Percentiles rank a stretch among this genome's conserved stretches.
Evolutionary conservation across 2,329 filamentous ascomycete genomes (phyloP).

Genomic region (Stachybotrys chartarum): DNA sequence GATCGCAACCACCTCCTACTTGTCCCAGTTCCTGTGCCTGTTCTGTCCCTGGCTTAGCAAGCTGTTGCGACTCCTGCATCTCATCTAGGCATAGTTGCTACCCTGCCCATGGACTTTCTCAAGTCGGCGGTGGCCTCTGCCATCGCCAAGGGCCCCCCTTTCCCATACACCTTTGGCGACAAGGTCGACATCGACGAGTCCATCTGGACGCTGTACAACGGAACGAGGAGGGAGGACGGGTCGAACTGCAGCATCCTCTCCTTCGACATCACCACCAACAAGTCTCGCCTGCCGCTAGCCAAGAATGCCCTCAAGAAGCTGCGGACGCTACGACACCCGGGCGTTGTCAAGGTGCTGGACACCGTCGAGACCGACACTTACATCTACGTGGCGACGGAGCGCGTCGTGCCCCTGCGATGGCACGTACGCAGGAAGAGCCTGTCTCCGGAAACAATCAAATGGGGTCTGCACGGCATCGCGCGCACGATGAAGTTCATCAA

Average conservation of each 20-base stretch:
- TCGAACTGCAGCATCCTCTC: constrained; percentile 95
- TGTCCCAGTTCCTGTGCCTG: background rate
- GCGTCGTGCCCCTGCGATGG: constrained; percentile 81
- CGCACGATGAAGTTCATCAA: constrained; percentile 96
- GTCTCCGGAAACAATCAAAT: constrained; percentile 89
- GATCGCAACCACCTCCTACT: too few species aligned
- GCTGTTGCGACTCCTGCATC: background rate
- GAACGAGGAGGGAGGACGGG: constrained; percentile 85
- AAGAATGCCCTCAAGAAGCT: constrained; percentile 93
- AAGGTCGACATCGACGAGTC: constrained; percentile 87
- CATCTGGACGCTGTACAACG: constrained; percentile 95
- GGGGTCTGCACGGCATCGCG: constrained; percentile 83
- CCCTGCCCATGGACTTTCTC: constrained; percentile 79
- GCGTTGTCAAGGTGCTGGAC: constrained; percentile 88
- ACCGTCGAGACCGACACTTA: constrained; percentile 94
- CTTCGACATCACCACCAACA: constrained; percentile 81
- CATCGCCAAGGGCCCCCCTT: constrained; percentile 88
- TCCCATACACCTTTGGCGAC: constrained; percentile 90
- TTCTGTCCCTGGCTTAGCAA: background rate
- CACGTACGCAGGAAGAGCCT: constrained; percentile 82
- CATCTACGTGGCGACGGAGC: constrained; percentile 94
- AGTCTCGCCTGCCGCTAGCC: constrained; percentile 74
- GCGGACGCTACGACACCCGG: constrained; percentile 86
- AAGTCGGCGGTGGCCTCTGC: constrained; percentile 96
- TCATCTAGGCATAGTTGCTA: background rate